Evolutionary conservation across 2,329 filamentous ascomycete genomes (phyloP).

Genomic region (Aureobasidium sp.): DNA sequence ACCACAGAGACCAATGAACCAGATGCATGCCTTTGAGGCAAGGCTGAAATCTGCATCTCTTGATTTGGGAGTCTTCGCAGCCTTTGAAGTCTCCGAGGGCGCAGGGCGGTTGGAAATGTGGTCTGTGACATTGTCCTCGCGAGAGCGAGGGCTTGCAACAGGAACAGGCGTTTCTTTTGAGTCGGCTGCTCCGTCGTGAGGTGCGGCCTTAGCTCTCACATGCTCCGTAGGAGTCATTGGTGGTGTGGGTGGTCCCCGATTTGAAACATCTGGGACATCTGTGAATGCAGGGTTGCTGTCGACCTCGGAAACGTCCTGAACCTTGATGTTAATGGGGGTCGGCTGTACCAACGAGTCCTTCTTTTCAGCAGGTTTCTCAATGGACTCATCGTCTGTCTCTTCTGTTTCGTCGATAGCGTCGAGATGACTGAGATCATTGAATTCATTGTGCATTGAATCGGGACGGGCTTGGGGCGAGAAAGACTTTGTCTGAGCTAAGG

Average conservation of each 20-base stretch:
- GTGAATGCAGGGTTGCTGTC: background rate
- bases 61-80: background rate
- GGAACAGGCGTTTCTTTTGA: background rate
- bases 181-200: constrained; percentile 5
- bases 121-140: constrained; percentile 8
- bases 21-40: background rate
- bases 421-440: constrained; percentile 11
- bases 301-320: constrained; percentile 2
- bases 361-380: background rate
- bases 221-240: constrained; percentile 27
- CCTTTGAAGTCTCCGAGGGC: background rate
- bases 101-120: background rate
- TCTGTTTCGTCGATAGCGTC: constrained; percentile 14
- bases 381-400: background rate
- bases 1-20: constrained; percentile 13
- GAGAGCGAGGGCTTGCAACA: background rate
- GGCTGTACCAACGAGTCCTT: background rate
- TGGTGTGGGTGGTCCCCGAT: constrained; percentile 25
- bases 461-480: background rate
- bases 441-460: background rate
- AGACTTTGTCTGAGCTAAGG: constrained; percentile 1
- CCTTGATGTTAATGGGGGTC: background rate
- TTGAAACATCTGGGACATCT: background rate
- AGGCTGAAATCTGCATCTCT: background rate
- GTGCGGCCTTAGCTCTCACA: constrained; percentile 16